Conservation (phyloP, 768 basidiomycete genomes). For the Mycena alexandri region DNA sequence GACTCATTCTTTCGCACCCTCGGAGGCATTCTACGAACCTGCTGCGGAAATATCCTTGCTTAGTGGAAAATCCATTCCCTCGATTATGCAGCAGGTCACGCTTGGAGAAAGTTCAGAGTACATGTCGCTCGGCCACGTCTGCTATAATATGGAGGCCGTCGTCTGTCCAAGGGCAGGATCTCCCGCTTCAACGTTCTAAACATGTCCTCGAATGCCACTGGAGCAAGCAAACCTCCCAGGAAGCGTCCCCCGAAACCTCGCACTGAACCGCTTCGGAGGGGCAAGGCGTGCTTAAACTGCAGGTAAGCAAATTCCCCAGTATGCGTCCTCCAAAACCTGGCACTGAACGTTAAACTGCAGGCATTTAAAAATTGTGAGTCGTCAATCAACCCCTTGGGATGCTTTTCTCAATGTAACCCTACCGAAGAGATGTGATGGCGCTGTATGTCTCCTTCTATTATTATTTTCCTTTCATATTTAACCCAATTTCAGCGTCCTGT, state of each 20-base stretch:
- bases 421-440: slow-evolving; percentile 40
- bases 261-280: slow-evolving; percentile 39
- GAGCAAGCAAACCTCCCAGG: slow-evolving; percentile 19
- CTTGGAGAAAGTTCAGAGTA: neutral
- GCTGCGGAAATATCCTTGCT: slow-evolving; percentile 3
- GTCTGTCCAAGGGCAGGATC: neutral
- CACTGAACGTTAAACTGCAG: neutral
- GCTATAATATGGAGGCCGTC: slow-evolving; percentile 13
- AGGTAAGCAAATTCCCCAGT: slow-evolving; percentile 23
- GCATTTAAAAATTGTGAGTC: slow-evolving; percentile 34
- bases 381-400: too few species aligned
- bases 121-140: neutral
- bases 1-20: too few species aligned
- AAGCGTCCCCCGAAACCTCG: slow-evolving; percentile 38
- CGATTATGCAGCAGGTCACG: slow-evolving; percentile 31
- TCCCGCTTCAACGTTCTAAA: neutral
- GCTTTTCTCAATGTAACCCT: neutral
- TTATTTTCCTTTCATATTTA: neutral
- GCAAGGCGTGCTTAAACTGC: slow-evolving; percentile 43
- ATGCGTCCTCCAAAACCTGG: too few species aligned
- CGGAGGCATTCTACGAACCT: neutral
- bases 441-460: slow-evolving; percentile 14
- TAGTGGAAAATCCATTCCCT: neutral
- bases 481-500: slow-evolving; percentile 33
- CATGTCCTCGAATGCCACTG: slow-evolving; percentile 20